Base-by-base conservation (phyloP, 1,139 yeast species). In the Pichia kudriavzevii region DNA sequence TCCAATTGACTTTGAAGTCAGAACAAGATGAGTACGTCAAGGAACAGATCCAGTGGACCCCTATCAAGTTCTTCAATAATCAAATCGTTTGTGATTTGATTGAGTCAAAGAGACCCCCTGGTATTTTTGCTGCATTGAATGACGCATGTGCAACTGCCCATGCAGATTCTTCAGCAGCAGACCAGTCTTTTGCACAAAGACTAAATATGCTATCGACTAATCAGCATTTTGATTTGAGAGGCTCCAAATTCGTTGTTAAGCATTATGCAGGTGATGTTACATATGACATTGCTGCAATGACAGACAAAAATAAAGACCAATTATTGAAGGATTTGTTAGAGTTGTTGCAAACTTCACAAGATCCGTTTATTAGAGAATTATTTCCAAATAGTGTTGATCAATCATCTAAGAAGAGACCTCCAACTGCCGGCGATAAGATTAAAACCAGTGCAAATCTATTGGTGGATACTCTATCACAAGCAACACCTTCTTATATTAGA, bases 241-340 rank as follows among this genome's bases (percentile, higher is more conserved):
- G 84, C 46, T 76, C 79, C 29, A 88, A 91, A 57, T 93, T 93
- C 48, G 67, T 93, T 43, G 78, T 93, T 53, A 88, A 85, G 63
- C 99, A 93, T 61, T 93, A 93, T 63, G 98, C 98, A 22, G 98
- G 98, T 55, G 98, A 93, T 63, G 99, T 93, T 33, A 81, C 88
- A 22, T 93, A 93, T 55, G 95, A 88, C 46, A 79, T 88, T 38
- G 66, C 69, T 22, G 84, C 88, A 13, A 88, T 93, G 85, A 91
- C 98, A 2, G 98, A 93, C 58, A 93, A 93, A 60, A 93, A 93
- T 59, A 93, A 93, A 60, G 99, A 93, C 58, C 91, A 85, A 48
- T 68, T 93, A 71, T 76, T 84, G 59, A 82, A 85, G 57, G 97
- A 91, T 61, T 64, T 91, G 50, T 69, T 87, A 43, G 88, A 88